Percentiles rank a stretch among this genome's conserved stretches.
Evolutionary conservation across 352 stramenopile genomes (phyloP).

Genomic region (Phytophthora lateralis): DNA sequence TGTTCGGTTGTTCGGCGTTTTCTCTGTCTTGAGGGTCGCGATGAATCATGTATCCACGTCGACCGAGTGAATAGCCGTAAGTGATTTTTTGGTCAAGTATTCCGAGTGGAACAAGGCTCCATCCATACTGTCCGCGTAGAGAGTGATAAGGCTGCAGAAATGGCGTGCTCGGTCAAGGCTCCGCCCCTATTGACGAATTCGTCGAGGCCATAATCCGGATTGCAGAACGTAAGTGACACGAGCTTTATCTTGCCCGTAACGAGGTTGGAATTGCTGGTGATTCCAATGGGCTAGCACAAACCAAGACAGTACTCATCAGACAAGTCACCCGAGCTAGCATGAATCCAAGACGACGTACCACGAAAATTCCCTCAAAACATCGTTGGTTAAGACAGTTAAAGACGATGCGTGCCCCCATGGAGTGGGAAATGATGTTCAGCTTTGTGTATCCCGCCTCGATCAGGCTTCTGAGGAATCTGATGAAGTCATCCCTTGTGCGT

Average conservation of each 20-base stretch:
- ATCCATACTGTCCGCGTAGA: constrained; percentile 79
- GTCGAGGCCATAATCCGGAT: constrained; percentile 78
- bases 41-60: constrained; percentile 59
- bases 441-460: constrained; percentile 64
- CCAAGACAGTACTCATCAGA: too few relatives aligned
- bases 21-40: constrained; percentile 39
- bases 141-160: constrained; percentile 72
- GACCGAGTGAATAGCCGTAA: constrained; percentile 57
- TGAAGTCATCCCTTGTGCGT: constrained; percentile 46
- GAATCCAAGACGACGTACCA: constrained; percentile 26
- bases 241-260: constrained; percentile 32
- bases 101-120: constrained; percentile 79
- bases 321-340: neutral
- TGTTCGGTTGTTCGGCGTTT: constrained; percentile 29
- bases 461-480: constrained; percentile 54
- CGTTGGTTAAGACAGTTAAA: constrained; percentile 54
- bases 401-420: constrained; percentile 68
- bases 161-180: constrained; percentile 52
- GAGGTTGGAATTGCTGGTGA: neutral
- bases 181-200: constrained; percentile 65
- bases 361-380: constrained; percentile 50
- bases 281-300: too few relatives aligned
- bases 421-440: constrained; percentile 71
- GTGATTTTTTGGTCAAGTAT: constrained; percentile 53
- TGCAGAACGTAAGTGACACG: constrained; percentile 73